Conservation (phyloP, 768 basidiomycete genomes). For the Leccinum variicolor region DNA sequence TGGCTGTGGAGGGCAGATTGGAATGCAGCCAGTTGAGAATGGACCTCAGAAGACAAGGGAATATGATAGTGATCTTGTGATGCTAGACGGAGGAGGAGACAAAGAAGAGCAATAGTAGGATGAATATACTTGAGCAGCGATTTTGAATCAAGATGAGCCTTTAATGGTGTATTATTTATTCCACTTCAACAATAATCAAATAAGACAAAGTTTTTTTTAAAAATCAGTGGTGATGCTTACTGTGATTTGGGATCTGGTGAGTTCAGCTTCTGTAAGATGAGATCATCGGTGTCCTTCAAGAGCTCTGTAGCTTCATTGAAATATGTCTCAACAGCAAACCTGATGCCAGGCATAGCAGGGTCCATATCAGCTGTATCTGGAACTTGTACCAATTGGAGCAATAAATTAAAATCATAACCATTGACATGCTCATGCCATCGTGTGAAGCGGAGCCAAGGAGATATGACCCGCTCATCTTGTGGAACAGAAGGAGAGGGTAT, state of each 20-base stretch:
- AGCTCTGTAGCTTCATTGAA: neutral
- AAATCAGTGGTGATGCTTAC: neutral
- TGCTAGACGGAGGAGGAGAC: neutral
- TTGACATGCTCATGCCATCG: neutral
- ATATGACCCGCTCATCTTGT: neutral
- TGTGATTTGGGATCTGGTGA: neutral
- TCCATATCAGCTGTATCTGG: neutral
- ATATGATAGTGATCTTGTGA: neutral
- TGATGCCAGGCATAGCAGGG: neutral
- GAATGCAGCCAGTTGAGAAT: neutral
- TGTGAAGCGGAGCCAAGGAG: neutral
- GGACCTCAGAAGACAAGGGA: neutral
- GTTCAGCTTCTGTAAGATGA: neutral
- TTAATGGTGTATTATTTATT: neutral
- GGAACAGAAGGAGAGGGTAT: neutral
- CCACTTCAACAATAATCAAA: neutral
- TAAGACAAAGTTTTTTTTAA: neutral
- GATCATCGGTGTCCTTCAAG: neutral
- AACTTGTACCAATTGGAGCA: neutral
- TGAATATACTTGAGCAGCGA: neutral
- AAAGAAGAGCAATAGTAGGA: neutral
- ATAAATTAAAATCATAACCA: neutral
- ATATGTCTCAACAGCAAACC: neutral
- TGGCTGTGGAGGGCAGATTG: no score
- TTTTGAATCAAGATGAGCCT: neutral